phyloP scores from a whole-genome alignment of 768 basidiomycete species.

The Psilocybe azurescens region DNA sequence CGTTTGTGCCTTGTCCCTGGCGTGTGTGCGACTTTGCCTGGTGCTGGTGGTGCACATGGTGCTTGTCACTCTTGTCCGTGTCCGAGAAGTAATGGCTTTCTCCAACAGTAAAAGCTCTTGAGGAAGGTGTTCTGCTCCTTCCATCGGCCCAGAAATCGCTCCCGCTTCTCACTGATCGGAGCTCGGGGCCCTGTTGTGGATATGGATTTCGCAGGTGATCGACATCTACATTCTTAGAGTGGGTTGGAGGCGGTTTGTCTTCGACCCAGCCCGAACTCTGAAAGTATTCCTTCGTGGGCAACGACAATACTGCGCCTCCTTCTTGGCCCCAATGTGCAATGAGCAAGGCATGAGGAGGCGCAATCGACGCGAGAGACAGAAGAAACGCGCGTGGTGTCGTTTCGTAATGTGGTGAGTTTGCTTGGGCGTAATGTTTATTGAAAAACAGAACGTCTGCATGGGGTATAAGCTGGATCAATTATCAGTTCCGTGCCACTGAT shows the following conservation, averaged over 20 bases:
- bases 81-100: constrained; percentile 35
- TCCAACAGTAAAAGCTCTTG: constrained; percentile 56
- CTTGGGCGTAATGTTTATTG: constrained; percentile 72
- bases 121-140: constrained; percentile 57
- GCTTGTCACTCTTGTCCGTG: constrained; percentile 30
- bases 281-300: constrained; percentile 87
- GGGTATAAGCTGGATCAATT: constrained; percentile 69
- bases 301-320: constrained; percentile 79
- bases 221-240: constrained; percentile 11
- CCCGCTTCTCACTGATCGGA: constrained; percentile 62
- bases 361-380: constrained; percentile 70
- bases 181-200: constrained; percentile 33
- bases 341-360: constrained; percentile 77
- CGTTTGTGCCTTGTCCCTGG: constrained; percentile 31
- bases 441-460: constrained; percentile 86
- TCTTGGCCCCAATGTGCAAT: constrained; percentile 82
- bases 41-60: constrained; percentile 22
- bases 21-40: constrained; percentile 26
- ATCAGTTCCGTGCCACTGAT: not conserved
- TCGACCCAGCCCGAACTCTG: constrained; percentile 85
- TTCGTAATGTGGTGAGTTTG: constrained; percentile 61
- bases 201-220: constrained; percentile 20
- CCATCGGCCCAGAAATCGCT: constrained; percentile 81
- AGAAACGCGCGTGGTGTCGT: constrained; percentile 77
- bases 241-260: constrained; percentile 38